Conservation (phyloP, 2,329 filamentous ascomycete genomes). For the Pseudogymnoascus sp. region DNA sequence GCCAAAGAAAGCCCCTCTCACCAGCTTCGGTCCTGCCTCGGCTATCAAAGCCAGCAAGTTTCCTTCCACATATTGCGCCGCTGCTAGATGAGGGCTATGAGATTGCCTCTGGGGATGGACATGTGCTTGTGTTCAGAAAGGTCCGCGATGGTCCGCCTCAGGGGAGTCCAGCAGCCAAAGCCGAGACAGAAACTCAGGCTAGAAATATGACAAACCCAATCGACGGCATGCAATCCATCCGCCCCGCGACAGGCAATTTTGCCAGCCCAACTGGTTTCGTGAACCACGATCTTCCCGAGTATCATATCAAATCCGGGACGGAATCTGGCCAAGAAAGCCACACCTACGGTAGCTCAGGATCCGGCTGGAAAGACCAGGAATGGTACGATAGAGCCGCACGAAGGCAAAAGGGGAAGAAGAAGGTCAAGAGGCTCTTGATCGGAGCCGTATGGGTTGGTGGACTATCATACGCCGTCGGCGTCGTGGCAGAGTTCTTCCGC, state of each 20-base stretch:
- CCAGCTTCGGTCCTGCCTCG: slow-evolving; percentile 55
- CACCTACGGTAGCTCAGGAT: slow-evolving; percentile 39
- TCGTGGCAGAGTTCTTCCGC: slow-evolving; percentile 51
- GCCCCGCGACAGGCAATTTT: slow-evolving; percentile 48
- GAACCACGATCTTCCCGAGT: slow-evolving; percentile 46
- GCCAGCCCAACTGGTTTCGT: slow-evolving; percentile 61
- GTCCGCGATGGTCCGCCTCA: slow-evolving; percentile 32
- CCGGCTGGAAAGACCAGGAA: slow-evolving; percentile 22
- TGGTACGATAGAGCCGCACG: slow-evolving; percentile 18
- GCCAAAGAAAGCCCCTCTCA: slow-evolving; percentile 41
- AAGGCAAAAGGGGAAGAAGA: slow-evolving; percentile 32
- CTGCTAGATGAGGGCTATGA: slow-evolving; percentile 59
- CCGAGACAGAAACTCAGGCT: slow-evolving; percentile 50
- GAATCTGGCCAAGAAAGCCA: slow-evolving; percentile 42
- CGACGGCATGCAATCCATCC: slow-evolving; percentile 33
- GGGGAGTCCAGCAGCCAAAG: slow-evolving; percentile 36
- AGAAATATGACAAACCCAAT: slow-evolving; percentile 46
- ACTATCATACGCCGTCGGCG: slow-evolving; percentile 51
- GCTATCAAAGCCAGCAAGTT: slow-evolving; percentile 57
- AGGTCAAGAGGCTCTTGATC: slow-evolving; percentile 44
- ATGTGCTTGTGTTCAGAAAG: slow-evolving; percentile 63
- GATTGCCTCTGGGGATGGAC: slow-evolving; percentile 55
- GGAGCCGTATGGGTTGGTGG: slow-evolving; percentile 50
- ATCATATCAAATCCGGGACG: slow-evolving; percentile 38
- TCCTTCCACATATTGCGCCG: slow-evolving; percentile 55